Evolutionary conservation across 2,329 filamentous ascomycete species (phyloP), one percentile per base, ranked within the genome.

Genomic region (Alternaria triticimaculans): DNA sequence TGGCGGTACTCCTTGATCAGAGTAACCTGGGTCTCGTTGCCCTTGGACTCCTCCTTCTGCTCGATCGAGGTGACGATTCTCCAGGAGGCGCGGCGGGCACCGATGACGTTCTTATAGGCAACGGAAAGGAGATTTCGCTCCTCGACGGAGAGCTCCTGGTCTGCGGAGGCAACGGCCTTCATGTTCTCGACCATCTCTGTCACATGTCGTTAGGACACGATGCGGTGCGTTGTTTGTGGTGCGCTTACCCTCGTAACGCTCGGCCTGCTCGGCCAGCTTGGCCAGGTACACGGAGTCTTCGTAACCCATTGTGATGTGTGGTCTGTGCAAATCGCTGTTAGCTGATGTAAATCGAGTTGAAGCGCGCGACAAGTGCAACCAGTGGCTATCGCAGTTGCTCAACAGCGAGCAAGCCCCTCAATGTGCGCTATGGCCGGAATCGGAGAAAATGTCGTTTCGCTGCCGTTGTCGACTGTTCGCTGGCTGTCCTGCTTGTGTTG

Each of bases 101-200:
- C 94, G 80, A 97, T 96, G 82, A 97, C 94, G 86, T 97, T 97
- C 91, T 97, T 97, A 90, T 97, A 97, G 84, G 94, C 94, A 81
- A 97, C 94, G 65, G 94, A 97, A 68, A 97, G 90, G 71, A 97
- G 93, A 87, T 97, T 97, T 82, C 94, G 92, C 89, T 97, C 94
- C 86, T 97, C 95, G 74, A 97, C 94, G 70, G 84, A 85, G 63
- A 87, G 83, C 79, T 87, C 85, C 80, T 85, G 84, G 78, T 87
- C 84, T 75, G 95, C 93, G 74, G 92, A 94, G 78, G 95, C 95
- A 79, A 97, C 95, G 75, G 92, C 90, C 90, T 97, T 98, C 95
- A 98, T 98, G 90, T 97, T 97, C 88, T 97, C 94, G 75, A 98
- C 95, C 95, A 98, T 97, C 86, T 97, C 95, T 97, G 84, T 63